phyloP scores from a whole-genome alignment of 805 yeast genomes.

The Yarrowia hollandica region DNA sequence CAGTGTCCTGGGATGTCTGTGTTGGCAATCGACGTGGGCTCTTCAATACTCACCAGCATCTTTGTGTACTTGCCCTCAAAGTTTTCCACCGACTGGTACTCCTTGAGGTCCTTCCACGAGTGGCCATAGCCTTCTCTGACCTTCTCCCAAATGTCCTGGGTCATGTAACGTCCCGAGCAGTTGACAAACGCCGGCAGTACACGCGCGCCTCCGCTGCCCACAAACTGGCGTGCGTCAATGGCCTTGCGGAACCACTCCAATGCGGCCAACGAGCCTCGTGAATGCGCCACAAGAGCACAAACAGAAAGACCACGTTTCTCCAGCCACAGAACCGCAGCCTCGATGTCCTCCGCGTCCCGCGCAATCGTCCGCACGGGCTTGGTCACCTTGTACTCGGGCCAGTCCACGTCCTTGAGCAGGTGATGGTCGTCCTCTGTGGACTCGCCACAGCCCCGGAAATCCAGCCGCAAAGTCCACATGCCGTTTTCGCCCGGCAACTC shows the following conservation, averaged over 20 bases:
- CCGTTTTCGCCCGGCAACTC: conserved; percentile 60
- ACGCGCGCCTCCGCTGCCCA: conserved; percentile 34
- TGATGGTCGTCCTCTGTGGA: conserved; percentile 54
- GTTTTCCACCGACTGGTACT: conserved; percentile 29
- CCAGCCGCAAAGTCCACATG: conserved; percentile 68
- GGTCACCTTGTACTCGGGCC: conserved; percentile 34
- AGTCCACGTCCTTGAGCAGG: conserved; percentile 34
- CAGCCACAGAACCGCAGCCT: conserved; percentile 36
- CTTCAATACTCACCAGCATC: conserved; percentile 16
- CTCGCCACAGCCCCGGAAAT: conserved; percentile 82
- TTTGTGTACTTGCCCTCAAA: conserved; percentile 31
- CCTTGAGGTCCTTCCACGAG: conserved; percentile 40
- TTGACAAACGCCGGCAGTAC: conserved; percentile 65
- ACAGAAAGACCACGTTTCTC: conserved; percentile 35
- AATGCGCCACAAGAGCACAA: conserved; percentile 69
- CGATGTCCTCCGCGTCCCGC: conserved; percentile 71
- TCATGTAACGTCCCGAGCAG: conserved; percentile 64
- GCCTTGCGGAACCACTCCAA: conserved; percentile 61
- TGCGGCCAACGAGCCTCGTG: conserved; percentile 77
- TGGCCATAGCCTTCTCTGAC: conserved; percentile 47
- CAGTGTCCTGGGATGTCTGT: conserved; percentile 27
- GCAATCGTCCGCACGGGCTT: conserved; percentile 55
- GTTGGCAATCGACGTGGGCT: conserved; percentile 24
- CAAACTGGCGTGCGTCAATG: not conserved
- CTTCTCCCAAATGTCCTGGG: conserved; percentile 41